Conservation (phyloP, 805 yeast genomes). For the Jamesozyma piceae region DNA sequence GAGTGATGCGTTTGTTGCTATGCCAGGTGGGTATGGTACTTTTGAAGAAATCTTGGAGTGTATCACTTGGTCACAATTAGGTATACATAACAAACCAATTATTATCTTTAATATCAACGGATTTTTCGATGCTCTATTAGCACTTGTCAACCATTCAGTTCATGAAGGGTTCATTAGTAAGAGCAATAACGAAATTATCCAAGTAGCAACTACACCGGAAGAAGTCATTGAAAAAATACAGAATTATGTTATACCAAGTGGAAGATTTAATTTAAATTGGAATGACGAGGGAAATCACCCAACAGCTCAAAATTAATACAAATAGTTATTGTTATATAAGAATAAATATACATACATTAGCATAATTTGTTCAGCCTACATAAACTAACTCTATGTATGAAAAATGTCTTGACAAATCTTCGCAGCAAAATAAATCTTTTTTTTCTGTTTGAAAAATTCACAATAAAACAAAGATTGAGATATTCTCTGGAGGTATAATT, state of each 20-base stretch:
- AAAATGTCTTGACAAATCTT: too few relatives aligned
- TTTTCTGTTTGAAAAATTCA: too few relatives aligned
- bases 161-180: conserved; percentile 57
- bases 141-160: conserved; percentile 52
- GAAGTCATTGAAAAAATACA: conserved; percentile 59
- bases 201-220: conserved; percentile 57
- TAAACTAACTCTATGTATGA: too few relatives aligned
- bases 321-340: too few relatives aligned
- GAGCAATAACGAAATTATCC: conserved; percentile 57
- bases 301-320: background rate
- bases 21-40: conserved; percentile 91
- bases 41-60: conserved; percentile 84
- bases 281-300: conserved; percentile 19
- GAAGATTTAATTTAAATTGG: conserved; percentile 71
- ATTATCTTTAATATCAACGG: conserved; percentile 72
- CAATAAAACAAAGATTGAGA: too few relatives aligned
- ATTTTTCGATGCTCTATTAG: conserved; percentile 61
- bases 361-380: too few relatives aligned
- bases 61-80: conserved; percentile 84
- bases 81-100: conserved; percentile 75
- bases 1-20: conserved; percentile 77
- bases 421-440: too few relatives aligned
- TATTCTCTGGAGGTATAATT: too few relatives aligned
- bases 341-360: background rate
- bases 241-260: conserved; percentile 56